Base-by-base conservation (phyloP, 2,329 filamentous ascomycete species). In the Fusarium globosum region DNA sequence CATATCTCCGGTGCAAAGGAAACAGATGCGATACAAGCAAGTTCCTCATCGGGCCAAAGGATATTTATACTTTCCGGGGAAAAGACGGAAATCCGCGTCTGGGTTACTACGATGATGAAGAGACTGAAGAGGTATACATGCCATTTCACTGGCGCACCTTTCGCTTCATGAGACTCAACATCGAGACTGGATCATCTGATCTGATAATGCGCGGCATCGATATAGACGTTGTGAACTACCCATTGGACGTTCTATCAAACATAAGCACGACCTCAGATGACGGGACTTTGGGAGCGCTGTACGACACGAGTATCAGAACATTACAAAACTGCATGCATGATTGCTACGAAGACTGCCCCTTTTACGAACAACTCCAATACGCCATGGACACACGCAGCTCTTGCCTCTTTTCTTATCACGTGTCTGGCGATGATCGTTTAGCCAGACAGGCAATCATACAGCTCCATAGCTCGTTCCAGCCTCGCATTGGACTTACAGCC, bases 291-390 rank as follows among this genome's bases (percentile, higher is more conserved):
- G 39, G 8, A 6, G 7, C 48, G 15, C 12, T 63, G 0, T 63
- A 39, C 9, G 28, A 58, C 2, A 63, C 35, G 1, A 63, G 61
- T 23, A 60, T 48, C 20, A 3, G 61, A 20, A 63, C 61, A 4
- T 8, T 60, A 7, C 14, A 16, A 6, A 64, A 64, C 10, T 64
- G 55, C 30, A 64, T 64, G 61, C 43, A 49, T 16, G 61, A 64
- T 10, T 49, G 61, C 11, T 64, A 64, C 10, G 36, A 61, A 18
- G 55, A 64, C 9, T 64, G 55, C 23, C 61, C 61, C 8, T 61
- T 64, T 6, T 64, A 64, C 2, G 55, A 64, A 13, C 61, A 64
- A 20, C 43, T 64, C 1, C 61, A 64, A 21, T 64, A 61, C 20
- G 61, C 61, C 3, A 64, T 64, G 53, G 61, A 63, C 8, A 60